Percentiles rank a stretch among this genome's conserved stretches.
Conservation (phyloP, 106 monocot genomes). For the Acorus calamus region DNA sequence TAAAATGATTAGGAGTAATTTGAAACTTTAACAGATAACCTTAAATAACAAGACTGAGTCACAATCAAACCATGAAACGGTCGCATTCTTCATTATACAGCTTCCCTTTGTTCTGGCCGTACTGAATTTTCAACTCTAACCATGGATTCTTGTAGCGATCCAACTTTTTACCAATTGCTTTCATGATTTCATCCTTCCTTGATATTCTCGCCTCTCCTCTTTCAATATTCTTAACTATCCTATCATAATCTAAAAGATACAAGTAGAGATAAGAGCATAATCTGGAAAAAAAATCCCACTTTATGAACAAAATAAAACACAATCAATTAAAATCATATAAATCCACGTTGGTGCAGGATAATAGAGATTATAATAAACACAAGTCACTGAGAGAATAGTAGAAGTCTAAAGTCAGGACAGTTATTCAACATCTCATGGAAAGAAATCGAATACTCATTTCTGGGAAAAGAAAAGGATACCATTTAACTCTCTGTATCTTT, state of each 20-base stretch:
- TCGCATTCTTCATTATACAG: slow-evolving; percentile 97
- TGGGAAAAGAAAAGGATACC: slow-evolving; percentile 25
- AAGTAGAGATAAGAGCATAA: neutral
- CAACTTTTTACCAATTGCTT: slow-evolving; percentile 85
- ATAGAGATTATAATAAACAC: no score
- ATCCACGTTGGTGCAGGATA: no score
- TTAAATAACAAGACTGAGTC: no score
- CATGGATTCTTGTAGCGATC: slow-evolving; percentile 94
- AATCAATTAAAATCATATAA: no score
- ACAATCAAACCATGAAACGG: slow-evolving; percentile 71
- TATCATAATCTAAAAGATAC: slow-evolving; percentile 62
- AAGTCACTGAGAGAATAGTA: no score
- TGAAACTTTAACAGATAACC: no score
- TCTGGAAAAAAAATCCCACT: no score
- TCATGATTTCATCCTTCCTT: slow-evolving; percentile 95
- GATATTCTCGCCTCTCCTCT: slow-evolving; percentile 91
- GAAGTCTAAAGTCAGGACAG: no score
- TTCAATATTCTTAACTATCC: slow-evolving; percentile 95
- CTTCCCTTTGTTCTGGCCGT: slow-evolving; percentile 97
- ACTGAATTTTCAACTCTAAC: slow-evolving; percentile 95
- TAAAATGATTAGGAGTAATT: no score
- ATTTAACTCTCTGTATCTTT: slow-evolving; percentile 86
- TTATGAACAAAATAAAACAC: no score
- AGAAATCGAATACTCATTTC: no score
- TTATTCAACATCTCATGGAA: no score